Evolutionary conservation across 2,329 filamentous ascomycete species (phyloP).

Genomic region (Aspergillus niger): DNA sequence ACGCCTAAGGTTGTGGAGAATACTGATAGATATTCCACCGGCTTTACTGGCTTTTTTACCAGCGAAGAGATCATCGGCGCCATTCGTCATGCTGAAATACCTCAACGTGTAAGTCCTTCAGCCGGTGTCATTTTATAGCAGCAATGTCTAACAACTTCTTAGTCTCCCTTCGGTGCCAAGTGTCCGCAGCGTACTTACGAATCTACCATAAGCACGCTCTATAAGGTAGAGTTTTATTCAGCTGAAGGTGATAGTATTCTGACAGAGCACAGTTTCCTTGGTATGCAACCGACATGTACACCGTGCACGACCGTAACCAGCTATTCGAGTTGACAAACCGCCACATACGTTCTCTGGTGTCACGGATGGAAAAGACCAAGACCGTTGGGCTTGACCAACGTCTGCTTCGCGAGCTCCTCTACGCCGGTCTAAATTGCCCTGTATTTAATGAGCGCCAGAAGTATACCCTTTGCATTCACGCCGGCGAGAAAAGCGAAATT

Average conservation of each 20-base stretch:
- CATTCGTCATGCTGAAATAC: conserved; percentile 51
- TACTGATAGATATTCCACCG: conserved; percentile 48
- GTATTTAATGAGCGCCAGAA: conserved; percentile 50
- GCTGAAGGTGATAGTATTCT: conserved; percentile 10
- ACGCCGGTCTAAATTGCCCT: conserved; percentile 45
- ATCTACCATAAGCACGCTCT: conserved; percentile 52
- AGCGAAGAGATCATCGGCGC: conserved; percentile 52
- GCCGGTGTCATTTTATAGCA: background rate
- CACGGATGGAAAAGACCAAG: conserved; percentile 54
- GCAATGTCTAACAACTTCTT: conserved; percentile 1
- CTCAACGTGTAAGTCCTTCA: conserved; percentile 49
- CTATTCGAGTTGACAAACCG: conserved; percentile 49
- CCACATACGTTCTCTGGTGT: conserved; percentile 70
- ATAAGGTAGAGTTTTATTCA: conserved; percentile 46
- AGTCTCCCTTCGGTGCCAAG: conserved; percentile 54
- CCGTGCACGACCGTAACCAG: conserved; percentile 48
- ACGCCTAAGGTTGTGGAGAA: conserved; percentile 37
- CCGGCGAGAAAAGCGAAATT: conserved; percentile 25
- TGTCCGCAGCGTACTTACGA: conserved; percentile 57
- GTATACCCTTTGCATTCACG: conserved; percentile 34
- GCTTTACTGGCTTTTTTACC: conserved; percentile 55
- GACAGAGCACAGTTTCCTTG: conserved; percentile 51
- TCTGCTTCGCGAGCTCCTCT: conserved; percentile 43
- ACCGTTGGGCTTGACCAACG: conserved; percentile 43
- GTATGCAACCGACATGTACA: conserved; percentile 49